Percentiles rank a stretch among this genome's conserved stretches.
Evolutionary conservation across 106 monocot genomes (phyloP).

Genomic region (Dendrobium huoshanense): DNA sequence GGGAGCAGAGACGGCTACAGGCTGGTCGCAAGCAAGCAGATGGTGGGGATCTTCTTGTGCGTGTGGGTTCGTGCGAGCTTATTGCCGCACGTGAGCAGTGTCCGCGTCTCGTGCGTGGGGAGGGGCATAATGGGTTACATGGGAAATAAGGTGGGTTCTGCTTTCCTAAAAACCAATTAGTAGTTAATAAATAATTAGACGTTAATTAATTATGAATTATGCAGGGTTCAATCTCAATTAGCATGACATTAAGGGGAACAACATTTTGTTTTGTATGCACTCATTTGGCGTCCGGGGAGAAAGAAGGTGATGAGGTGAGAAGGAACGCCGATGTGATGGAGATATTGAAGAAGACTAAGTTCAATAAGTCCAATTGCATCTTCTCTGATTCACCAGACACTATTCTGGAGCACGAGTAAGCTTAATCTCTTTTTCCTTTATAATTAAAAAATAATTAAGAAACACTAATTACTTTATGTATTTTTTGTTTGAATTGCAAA

Average conservation of each 20-base stretch:
- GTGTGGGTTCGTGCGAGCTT: slow-evolving; percentile 56
- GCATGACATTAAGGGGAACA: slow-evolving; percentile 35
- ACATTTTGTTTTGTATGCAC: slow-evolving; percentile 60
- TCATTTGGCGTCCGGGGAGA: slow-evolving; percentile 56
- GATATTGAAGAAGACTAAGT: slow-evolving; percentile 48
- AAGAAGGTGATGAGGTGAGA: slow-evolving; percentile 36
- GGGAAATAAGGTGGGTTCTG: slow-evolving; percentile 57
- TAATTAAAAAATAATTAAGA: neutral
- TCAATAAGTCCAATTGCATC: neutral
- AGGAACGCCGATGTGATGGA: slow-evolving; percentile 45
- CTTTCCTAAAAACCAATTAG: neutral
- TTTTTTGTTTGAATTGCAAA: neutral
- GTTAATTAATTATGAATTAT: neutral
- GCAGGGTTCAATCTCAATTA: slow-evolving; percentile 62
- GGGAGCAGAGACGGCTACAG: slow-evolving; percentile 17
- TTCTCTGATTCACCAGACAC: slow-evolving; percentile 15
- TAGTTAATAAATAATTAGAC: neutral
- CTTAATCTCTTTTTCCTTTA: neutral
- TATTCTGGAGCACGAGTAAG: slow-evolving; percentile 49
- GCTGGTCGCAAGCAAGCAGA: slow-evolving; percentile 62
- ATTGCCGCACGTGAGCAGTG: slow-evolving; percentile 25
- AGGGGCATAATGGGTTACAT: slow-evolving; percentile 80
- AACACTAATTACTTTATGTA: too few species aligned
- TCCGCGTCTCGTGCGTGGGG: slow-evolving; percentile 61
- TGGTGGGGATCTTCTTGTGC: slow-evolving; percentile 74